These are phyloP conservation scores for Murraya koenigii DNA, from an alignment of 345 rosid genomes.

Conservation along the genomic window DNA sequence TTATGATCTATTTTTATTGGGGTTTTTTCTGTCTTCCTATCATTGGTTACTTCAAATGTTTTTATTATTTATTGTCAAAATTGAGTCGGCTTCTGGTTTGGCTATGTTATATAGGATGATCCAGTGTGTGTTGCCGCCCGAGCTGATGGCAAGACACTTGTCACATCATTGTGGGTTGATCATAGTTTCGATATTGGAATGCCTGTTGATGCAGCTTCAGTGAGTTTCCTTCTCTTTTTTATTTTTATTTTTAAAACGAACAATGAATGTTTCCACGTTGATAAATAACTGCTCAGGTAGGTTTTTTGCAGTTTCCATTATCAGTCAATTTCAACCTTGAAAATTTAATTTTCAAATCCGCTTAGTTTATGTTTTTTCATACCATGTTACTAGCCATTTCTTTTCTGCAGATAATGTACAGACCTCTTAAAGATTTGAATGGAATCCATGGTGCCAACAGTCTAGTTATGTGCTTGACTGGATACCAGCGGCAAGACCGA, in stretches of 20 bases:
- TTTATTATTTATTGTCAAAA: neutral
- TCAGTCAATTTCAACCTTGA: neutral
- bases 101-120: slow-evolving; percentile 56
- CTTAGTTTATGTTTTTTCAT: neutral
- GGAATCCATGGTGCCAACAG: slow-evolving; percentile 75
- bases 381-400: neutral
- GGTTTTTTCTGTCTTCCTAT: neutral
- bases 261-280: neutral
- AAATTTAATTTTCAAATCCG: neutral
- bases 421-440: slow-evolving; percentile 69
- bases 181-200: slow-evolving; percentile 72
- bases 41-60: neutral
- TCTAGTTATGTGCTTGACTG: slow-evolving; percentile 78
- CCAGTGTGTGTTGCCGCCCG: slow-evolving; percentile 72
- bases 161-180: slow-evolving; percentile 81
- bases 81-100: neutral
- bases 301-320: neutral
- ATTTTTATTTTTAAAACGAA: neutral
- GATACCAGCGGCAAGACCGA: slow-evolving; percentile 87
- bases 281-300: neutral
- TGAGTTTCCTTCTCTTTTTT: slow-evolving; percentile 29
- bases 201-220: slow-evolving; percentile 66
- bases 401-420: slow-evolving; percentile 63
- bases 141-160: slow-evolving; percentile 65
- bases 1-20: neutral